Evolutionary conservation across 768 basidiomycete species (phyloP).

Genomic region (Leucosporidium scottii): DNA sequence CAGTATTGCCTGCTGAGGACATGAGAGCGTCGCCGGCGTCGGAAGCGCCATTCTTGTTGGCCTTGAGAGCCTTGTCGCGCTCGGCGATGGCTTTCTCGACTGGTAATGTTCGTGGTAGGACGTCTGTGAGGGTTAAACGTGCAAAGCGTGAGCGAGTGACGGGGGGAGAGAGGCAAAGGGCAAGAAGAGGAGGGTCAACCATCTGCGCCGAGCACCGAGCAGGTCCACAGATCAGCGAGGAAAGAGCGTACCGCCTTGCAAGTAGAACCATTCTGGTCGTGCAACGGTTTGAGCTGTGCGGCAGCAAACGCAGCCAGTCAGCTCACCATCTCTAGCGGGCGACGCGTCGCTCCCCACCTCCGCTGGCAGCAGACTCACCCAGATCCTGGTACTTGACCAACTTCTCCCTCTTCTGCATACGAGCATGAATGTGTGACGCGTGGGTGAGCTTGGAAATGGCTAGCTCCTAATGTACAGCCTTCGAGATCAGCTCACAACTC

Average conservation of each 20-base stretch:
- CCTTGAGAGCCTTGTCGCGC: not conserved
- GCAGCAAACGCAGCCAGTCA: not conserved
- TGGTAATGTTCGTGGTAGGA: not conserved
- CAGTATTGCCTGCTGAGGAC: not conserved
- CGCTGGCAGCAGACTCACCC: conserved; percentile 32
- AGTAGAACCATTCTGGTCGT: conserved; percentile 25
- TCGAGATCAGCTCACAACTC: not conserved
- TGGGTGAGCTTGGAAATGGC: conserved; percentile 43
- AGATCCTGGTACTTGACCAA: conserved; percentile 43
- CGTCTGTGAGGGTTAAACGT: not conserved
- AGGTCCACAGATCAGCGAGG: too few species aligned
- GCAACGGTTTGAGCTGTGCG: not conserved
- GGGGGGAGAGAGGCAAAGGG: not conserved
- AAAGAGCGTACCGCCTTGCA: not conserved
- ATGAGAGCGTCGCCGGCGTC: conserved; percentile 2
- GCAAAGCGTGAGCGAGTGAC: not conserved
- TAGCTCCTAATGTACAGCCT: conserved; percentile 38
- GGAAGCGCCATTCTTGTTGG: not conserved
- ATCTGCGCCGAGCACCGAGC: too few species aligned
- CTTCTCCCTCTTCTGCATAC: conserved; percentile 41
- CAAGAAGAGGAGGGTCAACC: not conserved
- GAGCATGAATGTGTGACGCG: conserved; percentile 41
- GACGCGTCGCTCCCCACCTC: not conserved
- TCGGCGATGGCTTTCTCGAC: not conserved
- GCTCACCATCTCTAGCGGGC: not conserved